These are phyloP conservation scores for Lotmaria passim DNA, from an alignment of 208 protist species.

Conservation along the genomic window DNA sequence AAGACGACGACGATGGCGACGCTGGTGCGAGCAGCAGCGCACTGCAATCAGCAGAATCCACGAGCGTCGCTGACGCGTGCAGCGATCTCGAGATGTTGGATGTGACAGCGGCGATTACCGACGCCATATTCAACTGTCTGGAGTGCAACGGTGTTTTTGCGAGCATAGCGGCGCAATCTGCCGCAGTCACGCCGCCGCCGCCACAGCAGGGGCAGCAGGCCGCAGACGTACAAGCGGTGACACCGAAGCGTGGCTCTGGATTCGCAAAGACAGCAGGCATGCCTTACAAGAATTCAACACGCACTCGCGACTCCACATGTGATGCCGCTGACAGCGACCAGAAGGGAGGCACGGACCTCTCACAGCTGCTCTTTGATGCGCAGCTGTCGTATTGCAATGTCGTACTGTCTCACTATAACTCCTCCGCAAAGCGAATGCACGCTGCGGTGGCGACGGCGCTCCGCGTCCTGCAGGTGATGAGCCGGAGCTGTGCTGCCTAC, in stretches of 20 bases:
- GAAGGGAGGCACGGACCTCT: no score
- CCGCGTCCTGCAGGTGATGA: not conserved
- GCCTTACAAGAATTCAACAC: no score
- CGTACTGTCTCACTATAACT: not conserved
- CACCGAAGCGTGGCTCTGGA: not conserved
- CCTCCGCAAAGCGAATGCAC: not conserved
- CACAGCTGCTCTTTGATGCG: not conserved
- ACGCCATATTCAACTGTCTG: not conserved
- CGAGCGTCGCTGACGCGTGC: not conserved
- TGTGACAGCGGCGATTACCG: not conserved
- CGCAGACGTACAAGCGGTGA: no score
- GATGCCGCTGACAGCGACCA: no score
- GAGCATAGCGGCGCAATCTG: no score
- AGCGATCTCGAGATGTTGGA: not conserved
- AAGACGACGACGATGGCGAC: not conserved
- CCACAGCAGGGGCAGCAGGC: not conserved
- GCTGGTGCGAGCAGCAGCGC: no score
- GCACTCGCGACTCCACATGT: not conserved
- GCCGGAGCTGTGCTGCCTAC: no score
- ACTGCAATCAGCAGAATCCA: not conserved
- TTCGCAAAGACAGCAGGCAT: not conserved
- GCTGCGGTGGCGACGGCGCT: not conserved
- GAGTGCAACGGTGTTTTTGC: not conserved
- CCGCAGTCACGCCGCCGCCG: not conserved
- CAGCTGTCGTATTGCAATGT: not conserved